Conservation (phyloP, 768 basidiomycete genomes). For the Sporobolomyces roseus region DNA sequence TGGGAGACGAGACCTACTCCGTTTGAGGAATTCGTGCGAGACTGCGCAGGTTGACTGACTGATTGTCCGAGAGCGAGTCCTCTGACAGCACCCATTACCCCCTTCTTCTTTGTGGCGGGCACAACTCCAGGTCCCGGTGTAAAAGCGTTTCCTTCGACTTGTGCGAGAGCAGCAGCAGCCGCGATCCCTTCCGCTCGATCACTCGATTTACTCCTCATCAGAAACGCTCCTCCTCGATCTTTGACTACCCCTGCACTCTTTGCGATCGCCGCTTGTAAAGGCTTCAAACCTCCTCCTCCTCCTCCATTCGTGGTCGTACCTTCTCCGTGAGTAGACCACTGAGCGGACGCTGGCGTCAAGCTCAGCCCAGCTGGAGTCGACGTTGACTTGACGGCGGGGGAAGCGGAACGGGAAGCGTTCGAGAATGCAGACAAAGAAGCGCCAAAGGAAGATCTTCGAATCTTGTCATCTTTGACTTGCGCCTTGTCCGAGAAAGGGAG, state of each 20-base stretch:
- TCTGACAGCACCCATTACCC: constrained; percentile 4
- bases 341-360: constrained; percentile 12
- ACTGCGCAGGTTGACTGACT: constrained; percentile 25
- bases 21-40: neutral
- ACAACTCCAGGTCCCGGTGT: no score
- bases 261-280: constrained; percentile 19
- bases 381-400: constrained; percentile 3
- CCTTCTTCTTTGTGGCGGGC: constrained; percentile 23
- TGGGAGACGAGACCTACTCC: neutral
- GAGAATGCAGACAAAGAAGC: constrained; percentile 21
- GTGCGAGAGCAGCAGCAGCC: no score
- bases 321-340: neutral
- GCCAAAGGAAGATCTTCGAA: constrained; percentile 20
- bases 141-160: no score
- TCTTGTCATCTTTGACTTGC: neutral
- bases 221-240: neutral
- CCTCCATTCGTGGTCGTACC: neutral
- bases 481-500: neutral
- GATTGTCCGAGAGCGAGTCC: constrained; percentile 26
- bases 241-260: constrained; percentile 19
- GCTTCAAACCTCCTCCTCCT: constrained; percentile 11
- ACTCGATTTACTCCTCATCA: constrained; percentile 23
- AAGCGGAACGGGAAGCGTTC: constrained; percentile 5
- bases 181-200: constrained; percentile 12
- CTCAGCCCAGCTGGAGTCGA: constrained; percentile 18